These are phyloP conservation scores for Salix suchowensis DNA, from an alignment of 345 rosid species.

Conservation along the genomic window DNA sequence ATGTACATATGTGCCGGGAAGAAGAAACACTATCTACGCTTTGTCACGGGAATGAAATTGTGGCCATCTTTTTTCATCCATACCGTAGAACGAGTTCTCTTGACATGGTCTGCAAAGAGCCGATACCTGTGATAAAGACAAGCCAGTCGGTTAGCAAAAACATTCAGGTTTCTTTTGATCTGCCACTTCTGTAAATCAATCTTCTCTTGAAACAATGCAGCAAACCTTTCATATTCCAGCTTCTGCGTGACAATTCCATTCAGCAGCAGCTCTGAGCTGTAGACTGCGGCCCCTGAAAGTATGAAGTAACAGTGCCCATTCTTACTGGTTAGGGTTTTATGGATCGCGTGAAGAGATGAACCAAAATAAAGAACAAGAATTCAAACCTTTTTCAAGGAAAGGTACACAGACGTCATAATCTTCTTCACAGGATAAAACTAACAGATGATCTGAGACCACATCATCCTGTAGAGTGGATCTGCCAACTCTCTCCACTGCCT, in stretches of 20 bases:
- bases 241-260: constrained; percentile 85
- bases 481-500: constrained; percentile 76
- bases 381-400: constrained; percentile 72
- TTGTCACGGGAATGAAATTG: constrained; percentile 40
- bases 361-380: not conserved
- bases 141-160: not conserved
- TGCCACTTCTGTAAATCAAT: not conserved
- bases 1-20: not conserved
- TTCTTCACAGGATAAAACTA: constrained; percentile 81
- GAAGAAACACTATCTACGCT: constrained; percentile 13
- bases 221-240: constrained; percentile 85
- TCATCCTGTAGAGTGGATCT: constrained; percentile 64
- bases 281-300: constrained; percentile 61
- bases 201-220: not conserved
- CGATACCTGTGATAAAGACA: constrained; percentile 49
- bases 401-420: constrained; percentile 53
- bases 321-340: not conserved
- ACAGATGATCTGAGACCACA: constrained; percentile 48
- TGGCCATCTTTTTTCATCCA: constrained; percentile 61
- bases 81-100: constrained; percentile 61
- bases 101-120: constrained; percentile 60
- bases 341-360: not conserved
- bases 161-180: not conserved
- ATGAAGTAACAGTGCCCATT: not conserved
- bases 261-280: constrained; percentile 78